Conservation (phyloP, 352 stramenopile species). For the Phytophthora syringae region DNA sequence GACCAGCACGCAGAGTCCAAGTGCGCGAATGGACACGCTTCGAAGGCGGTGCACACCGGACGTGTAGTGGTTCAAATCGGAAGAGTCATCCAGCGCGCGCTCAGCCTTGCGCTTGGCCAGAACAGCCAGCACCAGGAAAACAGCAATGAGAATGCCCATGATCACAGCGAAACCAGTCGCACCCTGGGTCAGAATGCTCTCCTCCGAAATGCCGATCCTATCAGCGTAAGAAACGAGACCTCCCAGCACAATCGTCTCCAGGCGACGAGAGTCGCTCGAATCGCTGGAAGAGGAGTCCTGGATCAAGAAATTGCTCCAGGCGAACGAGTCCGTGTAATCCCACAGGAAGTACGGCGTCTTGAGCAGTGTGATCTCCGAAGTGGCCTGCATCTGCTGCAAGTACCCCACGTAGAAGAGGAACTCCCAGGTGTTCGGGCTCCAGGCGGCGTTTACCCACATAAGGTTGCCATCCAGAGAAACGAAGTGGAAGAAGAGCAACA, state of each 20-base stretch:
- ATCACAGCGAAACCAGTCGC: constrained; percentile 55
- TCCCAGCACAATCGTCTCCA: constrained; percentile 63
- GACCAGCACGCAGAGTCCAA: constrained; percentile 66
- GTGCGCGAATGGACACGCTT: constrained; percentile 63
- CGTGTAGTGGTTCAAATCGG: constrained; percentile 42
- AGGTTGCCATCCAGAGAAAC: constrained; percentile 56
- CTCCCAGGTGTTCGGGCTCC: constrained; percentile 82
- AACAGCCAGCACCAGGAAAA: constrained; percentile 58
- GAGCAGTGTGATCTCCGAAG: constrained; percentile 65
- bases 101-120: constrained; percentile 65
- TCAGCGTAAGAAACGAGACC: constrained; percentile 66
- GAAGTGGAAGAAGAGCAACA: constrained; percentile 70
- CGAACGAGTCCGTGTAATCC: constrained; percentile 75
- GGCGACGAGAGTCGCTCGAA: constrained; percentile 40
- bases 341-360: constrained; percentile 74
- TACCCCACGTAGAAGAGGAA: constrained; percentile 72
- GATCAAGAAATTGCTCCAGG: constrained; percentile 75
- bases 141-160: constrained; percentile 46
- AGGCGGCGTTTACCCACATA: constrained; percentile 50
- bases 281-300: constrained; percentile 25
- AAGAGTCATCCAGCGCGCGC: constrained; percentile 44
- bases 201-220: constrained; percentile 57
- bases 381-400: constrained; percentile 70
- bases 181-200: constrained; percentile 47
- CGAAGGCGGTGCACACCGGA: constrained; percentile 56